These are phyloP conservation scores for Botrytis fragariae DNA, from an alignment of 2,329 filamentous ascomycete genomes.

Conservation along the genomic window DNA sequence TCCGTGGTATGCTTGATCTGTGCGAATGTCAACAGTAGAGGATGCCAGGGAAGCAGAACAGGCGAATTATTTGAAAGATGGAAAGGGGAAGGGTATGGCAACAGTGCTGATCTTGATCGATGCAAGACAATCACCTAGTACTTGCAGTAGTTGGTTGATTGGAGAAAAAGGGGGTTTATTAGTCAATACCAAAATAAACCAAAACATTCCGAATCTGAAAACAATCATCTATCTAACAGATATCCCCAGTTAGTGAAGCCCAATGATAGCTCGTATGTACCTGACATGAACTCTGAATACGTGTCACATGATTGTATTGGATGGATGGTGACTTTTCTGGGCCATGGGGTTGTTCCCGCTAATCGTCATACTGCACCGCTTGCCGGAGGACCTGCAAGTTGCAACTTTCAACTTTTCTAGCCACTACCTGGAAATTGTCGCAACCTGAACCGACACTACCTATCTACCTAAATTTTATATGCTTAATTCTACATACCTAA, in stretches of 20 bases:
- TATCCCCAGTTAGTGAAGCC: background rate
- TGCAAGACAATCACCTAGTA: background rate
- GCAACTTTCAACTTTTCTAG: background rate
- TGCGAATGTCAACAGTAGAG: background rate
- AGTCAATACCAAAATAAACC: background rate
- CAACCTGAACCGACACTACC: background rate
- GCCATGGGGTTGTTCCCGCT: slow-evolving; percentile 1
- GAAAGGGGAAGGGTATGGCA: background rate
- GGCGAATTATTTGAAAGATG: background rate
- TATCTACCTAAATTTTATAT: background rate
- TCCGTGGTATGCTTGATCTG: background rate
- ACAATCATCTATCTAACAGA: background rate
- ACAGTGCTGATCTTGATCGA: background rate
- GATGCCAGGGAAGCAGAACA: background rate
- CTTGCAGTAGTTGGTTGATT: background rate
- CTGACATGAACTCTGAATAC: background rate
- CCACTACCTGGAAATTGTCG: background rate
- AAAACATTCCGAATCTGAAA: background rate
- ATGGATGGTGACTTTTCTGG: background rate
- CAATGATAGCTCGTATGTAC: slow-evolving; percentile 10
- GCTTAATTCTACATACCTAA: background rate
- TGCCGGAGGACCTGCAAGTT: slow-evolving; percentile 6
- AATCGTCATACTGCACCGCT: slow-evolving; percentile 6
- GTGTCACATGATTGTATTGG: slow-evolving; percentile 1
- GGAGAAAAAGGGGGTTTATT: background rate